Evolutionary conservation across 345 rosid species (phyloP).

Genomic region (Viola odorata): DNA sequence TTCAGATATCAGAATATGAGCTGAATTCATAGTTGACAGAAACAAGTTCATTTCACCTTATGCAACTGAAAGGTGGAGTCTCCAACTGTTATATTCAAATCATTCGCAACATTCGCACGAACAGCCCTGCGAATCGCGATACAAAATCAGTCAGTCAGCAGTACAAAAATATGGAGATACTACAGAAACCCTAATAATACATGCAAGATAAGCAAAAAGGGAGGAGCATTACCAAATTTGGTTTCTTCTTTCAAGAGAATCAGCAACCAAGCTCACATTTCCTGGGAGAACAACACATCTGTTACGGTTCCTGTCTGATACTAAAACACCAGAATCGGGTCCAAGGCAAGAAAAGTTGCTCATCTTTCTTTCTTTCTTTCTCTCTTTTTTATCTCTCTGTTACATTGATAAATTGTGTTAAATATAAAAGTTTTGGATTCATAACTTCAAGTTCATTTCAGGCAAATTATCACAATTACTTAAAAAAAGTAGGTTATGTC

Average conservation of each 20-base stretch:
- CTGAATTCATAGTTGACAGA: not conserved
- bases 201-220: not conserved
- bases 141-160: not conserved
- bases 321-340: not conserved
- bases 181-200: no score
- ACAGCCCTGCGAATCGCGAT: conserved; percentile 35
- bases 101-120: conserved; percentile 29
- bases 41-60: conserved; percentile 30
- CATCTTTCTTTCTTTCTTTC: conserved; percentile 5
- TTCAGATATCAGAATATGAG: not conserved
- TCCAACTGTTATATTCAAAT: conserved; percentile 44
- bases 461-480: not conserved
- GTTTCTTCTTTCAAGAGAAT: conserved; percentile 36
- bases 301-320: conserved; percentile 22
- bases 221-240: conserved; percentile 27
- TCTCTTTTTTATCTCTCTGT: conserved; percentile 12
- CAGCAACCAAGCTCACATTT: conserved; percentile 24
- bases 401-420: not conserved
- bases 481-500: conserved; percentile 13
- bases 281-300: conserved; percentile 32
- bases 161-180: not conserved
- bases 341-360: no score
- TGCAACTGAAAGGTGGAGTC: conserved; percentile 48
- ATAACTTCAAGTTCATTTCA: conserved; percentile 4
- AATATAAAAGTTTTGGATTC: conserved; percentile 17